phyloP scores from a whole-genome alignment of 176 grass and related monocot genomes.

The sorghum (Sorghum bicolor) region Sorghum_bicolor_NCBIv3 NC_012878.2:49055501-49056000 shows the following conservation, averaged over 20 bases:
- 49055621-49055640: slow-evolving; percentile 87
- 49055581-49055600: slow-evolving; percentile 75
- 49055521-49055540: slow-evolving; percentile 90
- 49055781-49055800: neutral
- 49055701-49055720: slow-evolving; percentile 83
- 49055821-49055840: neutral
- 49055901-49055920: slow-evolving; percentile 92
- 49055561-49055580: slow-evolving; percentile 78
- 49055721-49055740: slow-evolving; percentile 71
- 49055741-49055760: slow-evolving; percentile 66
- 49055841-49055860: slow-evolving; percentile 61
- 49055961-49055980: slow-evolving; percentile 97
- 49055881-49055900: slow-evolving; percentile 68
- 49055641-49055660: slow-evolving; percentile 58
- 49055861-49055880: slow-evolving; percentile 75
- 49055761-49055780: neutral
- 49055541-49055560: slow-evolving; percentile 94
- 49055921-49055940: slow-evolving; percentile 85
- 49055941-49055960: slow-evolving; percentile 90
- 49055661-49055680: slow-evolving; percentile 63
- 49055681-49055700: slow-evolving; percentile 89
- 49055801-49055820: neutral
- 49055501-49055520: slow-evolving; percentile 97
- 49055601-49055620: slow-evolving; percentile 95
- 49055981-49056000: slow-evolving; percentile 95